Evolutionary conservation across 768 basidiomycete genomes (phyloP).

Genomic region (Infundibulicybe gibba): DNA sequence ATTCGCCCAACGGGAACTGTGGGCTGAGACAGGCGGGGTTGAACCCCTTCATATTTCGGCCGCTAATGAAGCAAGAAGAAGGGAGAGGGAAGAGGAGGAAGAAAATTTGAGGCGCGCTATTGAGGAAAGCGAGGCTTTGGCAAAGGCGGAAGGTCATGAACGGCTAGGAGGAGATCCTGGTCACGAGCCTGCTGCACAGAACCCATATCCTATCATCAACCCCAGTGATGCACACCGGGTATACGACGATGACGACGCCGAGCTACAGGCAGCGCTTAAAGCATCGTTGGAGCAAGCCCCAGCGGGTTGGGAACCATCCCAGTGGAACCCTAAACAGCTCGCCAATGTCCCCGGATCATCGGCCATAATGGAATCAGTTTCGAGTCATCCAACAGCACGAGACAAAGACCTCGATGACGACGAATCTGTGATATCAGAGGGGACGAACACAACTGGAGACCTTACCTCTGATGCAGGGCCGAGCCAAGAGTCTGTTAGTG

Average conservation of each 20-base stretch:
- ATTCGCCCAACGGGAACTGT: conserved; percentile 57
- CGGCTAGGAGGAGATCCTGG: conserved; percentile 8
- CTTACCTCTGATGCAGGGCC: conserved; percentile 14
- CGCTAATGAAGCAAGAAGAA: conserved; percentile 26
- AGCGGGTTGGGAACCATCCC: conserved; percentile 41
- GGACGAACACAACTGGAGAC: conserved; percentile 16
- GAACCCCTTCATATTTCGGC: conserved; percentile 17
- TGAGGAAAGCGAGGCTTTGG: conserved; percentile 54
- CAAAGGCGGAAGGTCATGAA: conserved; percentile 20
- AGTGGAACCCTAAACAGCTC: conserved; percentile 8
- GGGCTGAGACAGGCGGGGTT: conserved; percentile 31
- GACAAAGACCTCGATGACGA: conserved; percentile 27
- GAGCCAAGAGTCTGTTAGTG: conserved; percentile 33
- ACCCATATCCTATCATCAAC: conserved; percentile 2
- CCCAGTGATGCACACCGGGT: conserved; percentile 32
- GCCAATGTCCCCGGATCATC: not conserved
- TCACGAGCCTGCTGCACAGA: conserved; percentile 13
- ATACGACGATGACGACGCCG: conserved; percentile 85
- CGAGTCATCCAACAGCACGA: not conserved
- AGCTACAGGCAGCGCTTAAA: conserved; percentile 82
- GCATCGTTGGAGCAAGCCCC: conserved; percentile 75
- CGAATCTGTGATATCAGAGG: conserved; percentile 34
- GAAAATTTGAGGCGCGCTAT: conserved; percentile 57
- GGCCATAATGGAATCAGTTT: not conserved
- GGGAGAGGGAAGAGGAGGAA: conserved; percentile 49